These are phyloP conservation scores for Trypanosoma avium DNA, from an alignment of 208 protist genomes.

Conservation along the genomic window DNA sequence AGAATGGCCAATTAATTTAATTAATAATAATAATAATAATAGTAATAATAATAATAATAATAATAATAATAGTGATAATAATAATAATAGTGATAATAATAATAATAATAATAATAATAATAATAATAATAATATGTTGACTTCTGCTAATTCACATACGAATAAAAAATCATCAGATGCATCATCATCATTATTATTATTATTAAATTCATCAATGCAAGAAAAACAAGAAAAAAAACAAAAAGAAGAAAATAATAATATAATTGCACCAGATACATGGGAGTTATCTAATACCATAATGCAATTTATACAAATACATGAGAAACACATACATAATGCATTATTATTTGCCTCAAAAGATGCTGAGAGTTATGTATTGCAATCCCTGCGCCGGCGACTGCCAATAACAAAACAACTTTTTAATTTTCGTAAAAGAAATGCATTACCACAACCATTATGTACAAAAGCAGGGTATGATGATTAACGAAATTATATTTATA, in stretches of 20 bases:
- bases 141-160: no score
- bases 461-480: background rate
- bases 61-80: background rate
- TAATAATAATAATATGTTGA: no score
- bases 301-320: slow-evolving; percentile 10
- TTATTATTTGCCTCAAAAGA: background rate
- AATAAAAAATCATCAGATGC: no score
- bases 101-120: no score
- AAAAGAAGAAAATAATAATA: no score
- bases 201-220: no score
- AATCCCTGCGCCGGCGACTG: slow-evolving; percentile 10
- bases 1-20: slow-evolving; percentile 9
- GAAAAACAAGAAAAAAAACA: no score
- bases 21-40: background rate
- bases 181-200: no score
- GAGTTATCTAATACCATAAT: slow-evolving; percentile 3
- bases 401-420: slow-evolving; percentile 22
- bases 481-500: no score
- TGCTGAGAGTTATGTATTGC: slow-evolving; percentile 9
- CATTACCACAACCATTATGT: background rate
- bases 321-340: slow-evolving; percentile 9
- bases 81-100: no score
- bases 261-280: background rate
- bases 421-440: background rate
- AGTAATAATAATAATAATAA: background rate